Conservation (phyloP, 108 stramenopile genomes). For the Phaeodactylum tricornutum region DNA sequence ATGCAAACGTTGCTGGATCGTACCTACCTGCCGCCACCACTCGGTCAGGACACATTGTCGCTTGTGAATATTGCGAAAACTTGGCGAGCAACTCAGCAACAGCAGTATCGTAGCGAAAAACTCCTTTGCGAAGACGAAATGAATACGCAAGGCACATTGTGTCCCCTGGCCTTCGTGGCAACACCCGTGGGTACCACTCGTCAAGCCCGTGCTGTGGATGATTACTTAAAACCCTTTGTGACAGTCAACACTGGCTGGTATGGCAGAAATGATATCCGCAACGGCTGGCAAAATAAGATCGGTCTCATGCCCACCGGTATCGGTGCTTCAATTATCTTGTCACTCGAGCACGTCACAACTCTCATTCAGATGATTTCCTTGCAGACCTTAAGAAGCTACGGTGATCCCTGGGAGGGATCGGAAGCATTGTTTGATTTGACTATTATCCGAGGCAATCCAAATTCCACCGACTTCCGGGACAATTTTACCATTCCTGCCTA, state of each 20-base stretch:
- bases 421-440: constrained; percentile 23
- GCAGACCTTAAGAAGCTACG: constrained; percentile 54
- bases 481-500: constrained; percentile 12
- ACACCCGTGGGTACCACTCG: constrained; percentile 17
- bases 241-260: constrained; percentile 34
- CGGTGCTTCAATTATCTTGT: constrained; percentile 19
- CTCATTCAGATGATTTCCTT: constrained; percentile 25
- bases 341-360: constrained; percentile 3
- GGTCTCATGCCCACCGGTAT: constrained; percentile 29
- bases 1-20: too few species aligned
- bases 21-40: too few species aligned
- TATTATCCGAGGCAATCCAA: constrained; percentile 9
- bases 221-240: constrained; percentile 25
- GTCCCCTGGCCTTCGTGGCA: constrained; percentile 24
- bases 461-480: constrained; percentile 9
- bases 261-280: constrained; percentile 31
- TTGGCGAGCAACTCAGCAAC: too few species aligned
- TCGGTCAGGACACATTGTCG: too few species aligned
- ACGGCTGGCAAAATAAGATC: constrained; percentile 37
- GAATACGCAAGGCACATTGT: constrained; percentile 8
- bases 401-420: constrained; percentile 39
- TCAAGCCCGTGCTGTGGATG: constrained; percentile 13
- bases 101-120: too few species aligned
- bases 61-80: too few species aligned
- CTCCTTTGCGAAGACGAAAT: too few species aligned